Conservation (phyloP, 139 green algal genomes). For the Deuterostichococcus epilithicus region DNA sequence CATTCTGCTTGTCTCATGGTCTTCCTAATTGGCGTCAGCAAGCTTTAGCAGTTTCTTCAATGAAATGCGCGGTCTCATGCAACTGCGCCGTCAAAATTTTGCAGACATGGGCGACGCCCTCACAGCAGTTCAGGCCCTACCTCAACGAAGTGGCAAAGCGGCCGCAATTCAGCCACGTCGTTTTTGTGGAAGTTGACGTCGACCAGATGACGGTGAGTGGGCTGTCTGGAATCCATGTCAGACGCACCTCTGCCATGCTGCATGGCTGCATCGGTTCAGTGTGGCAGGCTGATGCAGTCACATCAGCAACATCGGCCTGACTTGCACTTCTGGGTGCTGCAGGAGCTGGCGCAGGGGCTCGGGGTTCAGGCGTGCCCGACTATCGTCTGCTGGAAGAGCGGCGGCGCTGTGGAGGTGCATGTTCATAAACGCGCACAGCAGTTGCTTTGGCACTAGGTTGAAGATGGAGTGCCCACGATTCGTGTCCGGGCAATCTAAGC, state of each 20-base stretch:
- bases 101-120: constrained; percentile 10
- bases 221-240: no score
- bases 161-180: constrained; percentile 6
- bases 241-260: not conserved
- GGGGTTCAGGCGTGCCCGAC: not conserved
- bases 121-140: constrained; percentile 2
- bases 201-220: not conserved
- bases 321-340: not conserved
- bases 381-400: not conserved
- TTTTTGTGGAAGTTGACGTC: constrained; percentile 17
- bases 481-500: no score
- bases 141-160: not conserved
- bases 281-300: not conserved
- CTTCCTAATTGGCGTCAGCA: not conserved
- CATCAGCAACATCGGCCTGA: not conserved
- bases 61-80: not conserved
- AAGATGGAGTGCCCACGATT: no score
- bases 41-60: not conserved
- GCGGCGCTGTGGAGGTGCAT: not conserved
- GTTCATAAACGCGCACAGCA: not conserved
- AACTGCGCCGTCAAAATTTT: not conserved
- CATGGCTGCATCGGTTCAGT: not conserved
- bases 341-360: not conserved
- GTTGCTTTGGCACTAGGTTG: not conserved
- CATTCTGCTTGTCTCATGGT: not conserved